Conservation (phyloP, 805 yeast species). For the Monosporozyma solicola region DNA sequence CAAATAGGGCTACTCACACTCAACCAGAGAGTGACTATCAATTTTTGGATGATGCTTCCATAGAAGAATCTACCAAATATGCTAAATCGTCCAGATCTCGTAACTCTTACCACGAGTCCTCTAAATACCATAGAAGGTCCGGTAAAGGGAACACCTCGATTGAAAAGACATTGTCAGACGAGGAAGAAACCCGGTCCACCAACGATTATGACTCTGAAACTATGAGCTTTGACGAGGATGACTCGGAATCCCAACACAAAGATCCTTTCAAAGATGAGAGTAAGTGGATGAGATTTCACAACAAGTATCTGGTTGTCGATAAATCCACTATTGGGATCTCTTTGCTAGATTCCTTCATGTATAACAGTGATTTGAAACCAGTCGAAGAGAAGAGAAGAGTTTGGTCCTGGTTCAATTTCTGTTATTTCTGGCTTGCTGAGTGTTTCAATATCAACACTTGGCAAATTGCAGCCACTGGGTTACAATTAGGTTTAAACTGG, state of each 20-base stretch:
- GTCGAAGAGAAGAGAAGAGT: slow-evolving; percentile 64
- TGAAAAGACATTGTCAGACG: not conserved
- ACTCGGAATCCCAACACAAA: not conserved
- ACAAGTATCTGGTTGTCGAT: slow-evolving; percentile 20
- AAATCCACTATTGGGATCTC: slow-evolving; percentile 30
- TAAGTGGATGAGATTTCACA: slow-evolving; percentile 18
- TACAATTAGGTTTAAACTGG: slow-evolving; percentile 72
- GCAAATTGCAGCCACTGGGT: slow-evolving; percentile 88
- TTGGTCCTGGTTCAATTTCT: slow-evolving; percentile 80
- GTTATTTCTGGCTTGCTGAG: slow-evolving; percentile 82
- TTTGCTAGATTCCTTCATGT: slow-evolving; percentile 38
- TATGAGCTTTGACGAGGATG: not conserved
- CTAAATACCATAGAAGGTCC: not conserved
- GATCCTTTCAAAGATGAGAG: slow-evolving; percentile 4
- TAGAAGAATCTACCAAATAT: not conserved
- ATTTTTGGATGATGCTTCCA: slow-evolving; percentile 4
- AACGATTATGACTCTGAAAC: slow-evolving; percentile 1
- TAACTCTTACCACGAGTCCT: not conserved
- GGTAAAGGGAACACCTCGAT: not conserved
- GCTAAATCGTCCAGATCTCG: not conserved
- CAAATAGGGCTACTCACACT: slow-evolving; percentile 3
- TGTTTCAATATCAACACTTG: slow-evolving; percentile 86
- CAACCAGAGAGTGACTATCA: slow-evolving; percentile 7
- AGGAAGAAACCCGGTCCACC: not conserved
- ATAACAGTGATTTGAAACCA: slow-evolving; percentile 71